Base-by-base conservation (phyloP, 164 flowering plant species). In the Vitis rupestris region DNA sequence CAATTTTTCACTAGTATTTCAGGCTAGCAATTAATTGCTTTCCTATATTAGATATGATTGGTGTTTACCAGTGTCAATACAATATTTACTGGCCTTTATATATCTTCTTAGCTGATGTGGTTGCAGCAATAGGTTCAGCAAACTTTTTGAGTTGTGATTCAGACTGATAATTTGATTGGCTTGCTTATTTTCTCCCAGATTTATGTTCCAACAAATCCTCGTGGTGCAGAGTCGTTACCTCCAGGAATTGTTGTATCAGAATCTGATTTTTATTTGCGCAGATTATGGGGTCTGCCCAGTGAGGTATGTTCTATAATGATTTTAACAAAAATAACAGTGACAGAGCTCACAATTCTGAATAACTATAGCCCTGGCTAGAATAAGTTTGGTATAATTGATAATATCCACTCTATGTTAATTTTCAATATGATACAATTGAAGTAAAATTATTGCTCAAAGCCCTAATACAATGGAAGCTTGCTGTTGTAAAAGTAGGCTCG, bases 261-360 rank as follows among this genome's bases (percentile, higher is more conserved):
- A 73, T 70, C 91, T 53, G 98, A 93, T 80, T 79, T 91, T 14
- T 84, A 85, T 80, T 72, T 87, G 81, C 90, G 96, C 71, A 90
- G 98, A 82, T 84, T 93, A 73, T 93, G 98, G 98, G 98, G 98
- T 65, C 87, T 88, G 10, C 98, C 98, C 23, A 84, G 74, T 77
- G 94, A 90, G 95, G 98, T 93, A 84, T 70, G 71, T 56, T 51
- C 16, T 50, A 10, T 13, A 61, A 49, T 44, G 54, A 17, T 29
- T 23, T 30, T 23, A 8, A 13, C 6, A 65, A 44, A 37, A 19
- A 37, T n/a, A 64, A 31, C 55, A 50, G 29, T 23, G 8, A 23
- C 30, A 16, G 19, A 53, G 50, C 49, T 15, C 4, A 30, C 16
- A 23, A 53, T 50, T n/a, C 27, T 50, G 31, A n/a, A 50, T 15